These are phyloP conservation scores for Termitomyces eurrhizus DNA, from an alignment of 768 basidiomycete species.

Conservation along the genomic window DNA sequence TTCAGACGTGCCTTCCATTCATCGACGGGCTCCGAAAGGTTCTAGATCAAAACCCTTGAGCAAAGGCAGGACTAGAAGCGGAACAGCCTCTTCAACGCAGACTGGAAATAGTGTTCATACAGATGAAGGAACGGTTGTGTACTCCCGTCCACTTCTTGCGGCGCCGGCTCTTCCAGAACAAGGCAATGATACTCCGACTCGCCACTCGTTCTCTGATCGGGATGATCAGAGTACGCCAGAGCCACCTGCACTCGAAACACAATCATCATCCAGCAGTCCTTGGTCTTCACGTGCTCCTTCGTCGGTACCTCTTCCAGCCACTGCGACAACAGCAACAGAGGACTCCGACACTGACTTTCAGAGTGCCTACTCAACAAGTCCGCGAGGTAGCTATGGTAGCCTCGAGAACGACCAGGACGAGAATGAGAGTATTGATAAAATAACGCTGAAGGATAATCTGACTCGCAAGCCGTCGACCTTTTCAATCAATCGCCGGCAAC, in stretches of 20 bases:
- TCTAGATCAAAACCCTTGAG: constrained; percentile 24
- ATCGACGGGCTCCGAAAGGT: constrained; percentile 37
- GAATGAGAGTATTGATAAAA: constrained; percentile 21
- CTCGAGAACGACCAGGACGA: constrained; percentile 31
- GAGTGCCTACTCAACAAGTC: constrained; percentile 78
- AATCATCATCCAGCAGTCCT: constrained; percentile 22
- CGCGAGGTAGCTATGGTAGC: constrained; percentile 61
- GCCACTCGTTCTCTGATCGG: constrained; percentile 33
- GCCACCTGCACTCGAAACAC: constrained; percentile 20
- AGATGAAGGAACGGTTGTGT: constrained; percentile 24
- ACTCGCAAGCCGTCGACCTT: constrained; percentile 22
- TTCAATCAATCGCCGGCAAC: constrained; percentile 42
- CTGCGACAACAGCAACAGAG: constrained; percentile 39
- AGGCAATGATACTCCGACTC: constrained; percentile 38
- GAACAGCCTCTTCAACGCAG: constrained; percentile 61
- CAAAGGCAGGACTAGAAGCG: constrained; percentile 51
- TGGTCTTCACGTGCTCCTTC: constrained; percentile 13
- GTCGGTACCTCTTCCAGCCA: constrained; percentile 17
- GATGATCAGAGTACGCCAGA: constrained; percentile 33
- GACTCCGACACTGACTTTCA: constrained; percentile 86
- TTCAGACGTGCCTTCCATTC: constrained; percentile 42
- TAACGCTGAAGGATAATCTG: constrained; percentile 18
- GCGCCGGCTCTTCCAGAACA: constrained; percentile 29
- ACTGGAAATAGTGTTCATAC: constrained; percentile 33
- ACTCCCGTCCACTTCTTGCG: constrained; percentile 24